A percentile compares a stretch with the other conserved stretches of the same genome.
Conservation (phyloP, 805 yeast species). For the Saccharomycopsis babjevae region DNA sequence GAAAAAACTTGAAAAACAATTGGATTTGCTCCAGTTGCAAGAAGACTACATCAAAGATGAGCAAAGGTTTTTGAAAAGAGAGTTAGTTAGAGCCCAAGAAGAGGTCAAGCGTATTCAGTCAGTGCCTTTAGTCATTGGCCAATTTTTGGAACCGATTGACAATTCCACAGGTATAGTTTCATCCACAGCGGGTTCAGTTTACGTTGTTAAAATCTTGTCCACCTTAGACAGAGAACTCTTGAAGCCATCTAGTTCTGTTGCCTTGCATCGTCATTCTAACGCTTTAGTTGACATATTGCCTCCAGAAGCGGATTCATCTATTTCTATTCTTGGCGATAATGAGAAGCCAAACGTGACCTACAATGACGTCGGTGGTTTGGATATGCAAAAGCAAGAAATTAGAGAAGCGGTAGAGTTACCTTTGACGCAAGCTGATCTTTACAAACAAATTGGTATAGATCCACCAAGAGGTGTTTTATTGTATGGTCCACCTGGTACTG, state of each 20-base stretch:
- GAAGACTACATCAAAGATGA: conserved; percentile 98
- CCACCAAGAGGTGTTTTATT: conserved; percentile 97
- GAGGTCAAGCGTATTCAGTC: conserved; percentile 96
- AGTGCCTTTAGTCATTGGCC: conserved; percentile 96
- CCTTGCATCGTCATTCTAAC: conserved; percentile 95
- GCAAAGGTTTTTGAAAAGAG: conserved; percentile 91
- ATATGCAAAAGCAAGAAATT: conserved; percentile 98
- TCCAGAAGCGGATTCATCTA: conserved; percentile 96
- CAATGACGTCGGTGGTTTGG: conserved; percentile 97
- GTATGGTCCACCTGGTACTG: conserved; percentile 99
- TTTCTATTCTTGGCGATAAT: conserved; percentile 87
- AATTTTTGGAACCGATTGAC: conserved; percentile 94
- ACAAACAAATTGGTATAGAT: conserved; percentile 95
- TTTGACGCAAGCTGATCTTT: conserved; percentile 87
- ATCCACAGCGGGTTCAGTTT: conserved; percentile 94
- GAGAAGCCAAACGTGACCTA: conserved; percentile 90
- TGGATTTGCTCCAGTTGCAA: conserved; percentile 74
- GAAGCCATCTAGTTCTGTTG: conserved; percentile 92
- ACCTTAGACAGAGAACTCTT: conserved; percentile 90
- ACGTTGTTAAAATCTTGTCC: conserved; percentile 88
- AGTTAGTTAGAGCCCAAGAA: conserved; percentile 92
- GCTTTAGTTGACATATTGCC: conserved; percentile 96
- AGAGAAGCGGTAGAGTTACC: conserved; percentile 98
- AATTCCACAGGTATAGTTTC: conserved; percentile 94
- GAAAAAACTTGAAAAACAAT: conserved; percentile 83